phyloP scores from a whole-genome alignment of 129 eudicot genomes.

The Lactuca saligna region DNA sequence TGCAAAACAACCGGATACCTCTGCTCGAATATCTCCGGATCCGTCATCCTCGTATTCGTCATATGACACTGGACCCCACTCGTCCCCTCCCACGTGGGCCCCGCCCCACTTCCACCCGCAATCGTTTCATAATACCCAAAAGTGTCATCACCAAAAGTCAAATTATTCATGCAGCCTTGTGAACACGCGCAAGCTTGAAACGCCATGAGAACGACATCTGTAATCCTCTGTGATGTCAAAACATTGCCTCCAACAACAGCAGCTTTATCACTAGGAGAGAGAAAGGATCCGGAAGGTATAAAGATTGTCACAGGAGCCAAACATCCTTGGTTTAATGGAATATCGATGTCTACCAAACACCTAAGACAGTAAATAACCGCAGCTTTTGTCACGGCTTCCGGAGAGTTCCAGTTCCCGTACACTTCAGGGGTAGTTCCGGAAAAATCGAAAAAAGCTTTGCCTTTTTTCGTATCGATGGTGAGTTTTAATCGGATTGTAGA shows the following conservation, averaged over 20 bases:
- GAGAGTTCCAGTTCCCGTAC: conserved; percentile 98
- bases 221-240: conserved; percentile 84
- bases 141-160: conserved; percentile 90
- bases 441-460: conserved; percentile 88
- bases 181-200: conserved; percentile 98
- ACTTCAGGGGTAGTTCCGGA: conserved; percentile 93
- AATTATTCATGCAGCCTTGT: conserved; percentile 97
- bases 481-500: conserved; percentile 79
- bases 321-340: conserved; percentile 95
- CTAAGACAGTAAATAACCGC: conserved; percentile 95
- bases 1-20: conserved; percentile 91
- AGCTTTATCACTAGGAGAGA: conserved; percentile 95
- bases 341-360: conserved; percentile 81
- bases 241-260: conserved; percentile 99
- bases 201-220: conserved; percentile 88
- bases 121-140: conserved; percentile 96
- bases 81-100: conserved; percentile 93
- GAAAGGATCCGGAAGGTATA: conserved; percentile 77
- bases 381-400: conserved; percentile 96
- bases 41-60: conserved; percentile 98
- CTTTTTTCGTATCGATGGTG: conserved; percentile 60
- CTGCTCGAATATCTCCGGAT: conserved; percentile 98
- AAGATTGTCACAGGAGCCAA: conserved; percentile 79
- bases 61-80: conserved; percentile 98
- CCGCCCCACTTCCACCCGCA: conserved; percentile 99